A percentile compares a stretch with the other conserved stretches of the same genome.
These are phyloP conservation scores for Pyracantha coccinea DNA, from an alignment of 331 rosid genomes.

Conservation along the genomic window DNA sequence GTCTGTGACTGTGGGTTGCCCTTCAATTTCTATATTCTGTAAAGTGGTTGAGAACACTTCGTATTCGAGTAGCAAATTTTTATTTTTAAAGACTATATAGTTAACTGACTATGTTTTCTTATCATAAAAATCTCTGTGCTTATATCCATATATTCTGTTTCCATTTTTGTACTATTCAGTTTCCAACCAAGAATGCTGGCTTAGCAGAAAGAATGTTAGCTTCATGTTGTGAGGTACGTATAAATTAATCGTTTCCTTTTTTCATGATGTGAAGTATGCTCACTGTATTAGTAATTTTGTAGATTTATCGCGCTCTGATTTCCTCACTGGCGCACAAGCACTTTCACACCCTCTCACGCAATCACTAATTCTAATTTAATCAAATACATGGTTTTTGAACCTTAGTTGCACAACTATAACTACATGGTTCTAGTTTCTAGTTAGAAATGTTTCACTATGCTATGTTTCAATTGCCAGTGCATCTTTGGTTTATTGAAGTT, in stretches of 20 bases:
- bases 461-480: too few relatives aligned
- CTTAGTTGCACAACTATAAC: too few relatives aligned
- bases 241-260: neutral
- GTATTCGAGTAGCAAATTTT: neutral
- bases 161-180: conserved; percentile 40
- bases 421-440: too few relatives aligned
- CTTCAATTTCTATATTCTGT: neutral
- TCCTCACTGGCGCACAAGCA: neutral
- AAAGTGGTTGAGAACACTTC: neutral
- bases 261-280: neutral
- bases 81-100: too few relatives aligned
- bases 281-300: neutral
- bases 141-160: conserved; percentile 12
- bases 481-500: too few relatives aligned
- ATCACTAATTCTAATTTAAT: neutral
- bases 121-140: neutral
- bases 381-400: too few relatives aligned
- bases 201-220: conserved; percentile 59
- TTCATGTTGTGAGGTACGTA: conserved; percentile 78
- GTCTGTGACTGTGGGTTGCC: neutral
- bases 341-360: neutral
- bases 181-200: conserved; percentile 52
- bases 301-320: neutral
- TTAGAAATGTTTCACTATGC: too few relatives aligned
- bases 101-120: conserved; percentile 1